Base-by-base conservation (phyloP, 2,329 filamentous ascomycete species). In the Sclerotinia minor region DNA sequence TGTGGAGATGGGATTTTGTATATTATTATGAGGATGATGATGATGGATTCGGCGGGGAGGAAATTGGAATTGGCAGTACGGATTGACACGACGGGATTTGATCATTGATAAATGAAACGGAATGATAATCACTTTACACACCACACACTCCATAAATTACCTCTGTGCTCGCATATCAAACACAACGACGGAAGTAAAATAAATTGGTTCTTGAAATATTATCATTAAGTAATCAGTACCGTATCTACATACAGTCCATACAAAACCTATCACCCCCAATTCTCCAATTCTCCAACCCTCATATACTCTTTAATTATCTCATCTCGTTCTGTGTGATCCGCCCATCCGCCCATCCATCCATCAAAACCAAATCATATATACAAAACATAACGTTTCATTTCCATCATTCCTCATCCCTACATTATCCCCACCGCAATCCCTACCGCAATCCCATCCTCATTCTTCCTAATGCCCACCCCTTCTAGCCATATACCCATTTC, bases 161-260 rank as follows among this genome's bases (percentile, higher is more conserved):
- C 7, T 17, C 15, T 2, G 6, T 24, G 13, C 35, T n/a, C 17
- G 11, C 52, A n/a, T 9, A 17, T 49, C 21, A 19, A 24, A 49
- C 7, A 21, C 15, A 8, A 11, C 29, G 6, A 21, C 11, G 9
- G 8, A n/a, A 32, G 32, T 9, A 21, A 32, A 32, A 47, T 26
- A 17, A 5, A 19, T 13, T 35, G 29, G 7, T 19, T 61, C 6
- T 35, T 47, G 29, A 38, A 61, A 49, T 49, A 59, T 66, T 50
- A 66, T 66, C 64, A 66, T 66, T 59, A 66, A 52, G 64, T 66
- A 66, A 66, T 38, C 54, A 24, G 54, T 66, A 59, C 50, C 54
- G 54, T 66, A 59, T 59, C 54, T 50, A 66, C 24, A 60, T 66
- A 52, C 44, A 66, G 21, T 66, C 60, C 54, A 60, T 60, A 66